Conservation (phyloP, 805 yeast species). For the Schizosaccharomyces octosporus region DNA sequence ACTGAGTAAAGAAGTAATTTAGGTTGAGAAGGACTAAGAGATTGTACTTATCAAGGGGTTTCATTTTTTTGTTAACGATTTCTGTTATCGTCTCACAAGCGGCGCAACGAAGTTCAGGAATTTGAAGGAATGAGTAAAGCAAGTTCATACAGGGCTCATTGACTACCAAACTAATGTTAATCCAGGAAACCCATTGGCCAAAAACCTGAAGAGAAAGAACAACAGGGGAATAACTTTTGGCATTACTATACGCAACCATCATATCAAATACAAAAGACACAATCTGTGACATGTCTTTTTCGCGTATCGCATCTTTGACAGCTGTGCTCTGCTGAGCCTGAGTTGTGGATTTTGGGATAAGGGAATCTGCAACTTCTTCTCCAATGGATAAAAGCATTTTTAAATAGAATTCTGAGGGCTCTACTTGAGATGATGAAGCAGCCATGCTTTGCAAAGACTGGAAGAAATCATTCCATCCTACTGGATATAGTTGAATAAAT, state of each 20-base stretch:
- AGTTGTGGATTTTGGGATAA: slow-evolving; percentile 40
- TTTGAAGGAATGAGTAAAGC: slow-evolving; percentile 33
- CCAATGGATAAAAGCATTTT: slow-evolving; percentile 45
- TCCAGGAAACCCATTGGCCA: slow-evolving; percentile 83
- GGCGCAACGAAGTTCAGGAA: slow-evolving; percentile 21
- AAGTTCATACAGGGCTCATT: slow-evolving; percentile 30
- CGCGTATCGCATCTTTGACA: slow-evolving; percentile 64
- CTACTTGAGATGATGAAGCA: background rate
- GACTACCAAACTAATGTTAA: slow-evolving; percentile 53
- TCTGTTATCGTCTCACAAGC: slow-evolving; percentile 36
- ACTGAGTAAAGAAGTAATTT: slow-evolving; percentile 26
- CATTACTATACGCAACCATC: slow-evolving; percentile 15
- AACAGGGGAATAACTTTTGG: slow-evolving; percentile 20
- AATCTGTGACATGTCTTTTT: slow-evolving; percentile 42
- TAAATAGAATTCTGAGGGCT: background rate
- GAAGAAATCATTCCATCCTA: slow-evolving; percentile 27
- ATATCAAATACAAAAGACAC: slow-evolving; percentile 44
- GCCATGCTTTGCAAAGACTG: slow-evolving; percentile 19
- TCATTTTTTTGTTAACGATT: slow-evolving; percentile 55
- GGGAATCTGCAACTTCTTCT: slow-evolving; percentile 79
- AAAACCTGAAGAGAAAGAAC: slow-evolving; percentile 37
- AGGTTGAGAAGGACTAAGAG: slow-evolving; percentile 45
- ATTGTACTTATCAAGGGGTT: slow-evolving; percentile 42
- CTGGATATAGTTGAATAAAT: slow-evolving; percentile 25
- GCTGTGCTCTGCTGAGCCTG: slow-evolving; percentile 38